Evolutionary conservation across 2,329 filamentous ascomycete species (phyloP), one percentile per base, ranked within the genome.

Genomic region (Ophiosphaerella narmari): DNA sequence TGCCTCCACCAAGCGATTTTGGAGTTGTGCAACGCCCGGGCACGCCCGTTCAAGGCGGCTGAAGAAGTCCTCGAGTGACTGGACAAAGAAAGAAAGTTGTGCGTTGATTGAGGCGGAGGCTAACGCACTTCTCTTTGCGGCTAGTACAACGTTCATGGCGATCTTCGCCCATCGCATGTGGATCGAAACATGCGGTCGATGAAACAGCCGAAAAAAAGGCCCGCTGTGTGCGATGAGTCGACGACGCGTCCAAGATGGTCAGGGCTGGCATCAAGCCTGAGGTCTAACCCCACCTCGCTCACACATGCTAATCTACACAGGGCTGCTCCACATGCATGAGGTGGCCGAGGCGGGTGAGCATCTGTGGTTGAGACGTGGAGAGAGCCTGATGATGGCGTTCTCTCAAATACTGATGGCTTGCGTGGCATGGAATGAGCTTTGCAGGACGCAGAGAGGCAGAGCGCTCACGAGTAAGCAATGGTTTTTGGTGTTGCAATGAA

Each of bases 201-300:
- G 65, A 68, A 66, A 68, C 65, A 65, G 53, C 60, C 65, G 59
- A 59, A 54, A 44, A 42, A 55, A 43, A 55, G 56, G 45, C 53
- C 59, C 51, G 46, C 43, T 33, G 31, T 50, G 48, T 49, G 50
- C 59, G 50, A 52, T 48, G 43, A 59, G 26, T 29, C 46, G 47
- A 46, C 54, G 48, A 35, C 50, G 49, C 24, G 36, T 13, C 33
- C 26, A 16, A n/a, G 31, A 42, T 32, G 5, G 9, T 34, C 18
- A 11, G 21, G 37, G 35, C 18, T 21, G 24, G 13, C 4, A 14
- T 35, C 9, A 43, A 42, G 43, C 35, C 39, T 5, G 18, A 21
- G 18, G 18, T 49, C 41, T 51, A 50, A 42, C 59, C 62, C 62
- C 60, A 61, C 60, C 55, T 49, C 55, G 51, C 42, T 56, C 48